phyloP scores from a whole-genome alignment of 495 filamentous ascomycete species.

The Neurospora sublineolata region DNA sequence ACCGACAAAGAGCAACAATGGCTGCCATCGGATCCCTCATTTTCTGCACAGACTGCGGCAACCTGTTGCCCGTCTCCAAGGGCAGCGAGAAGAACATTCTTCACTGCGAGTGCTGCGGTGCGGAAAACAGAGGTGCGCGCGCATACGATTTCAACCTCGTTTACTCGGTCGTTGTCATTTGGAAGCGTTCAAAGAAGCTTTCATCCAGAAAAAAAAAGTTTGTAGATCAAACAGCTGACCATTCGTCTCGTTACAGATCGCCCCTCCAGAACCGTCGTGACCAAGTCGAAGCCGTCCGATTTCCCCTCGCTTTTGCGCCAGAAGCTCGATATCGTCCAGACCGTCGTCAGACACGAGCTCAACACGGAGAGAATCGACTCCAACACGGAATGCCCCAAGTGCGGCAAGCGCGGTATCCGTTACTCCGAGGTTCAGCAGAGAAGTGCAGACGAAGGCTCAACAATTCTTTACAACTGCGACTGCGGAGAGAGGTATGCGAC shows the following conservation, averaged over 20 bases:
- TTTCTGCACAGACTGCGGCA: slow-evolving; percentile 90
- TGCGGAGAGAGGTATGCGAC: slow-evolving; percentile 71
- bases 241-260: slow-evolving; percentile 45
- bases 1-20: slow-evolving; percentile 38
- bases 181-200: background rate
- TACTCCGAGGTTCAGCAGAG: slow-evolving; percentile 78
- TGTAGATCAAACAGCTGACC: background rate
- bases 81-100: slow-evolving; percentile 64
- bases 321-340: slow-evolving; percentile 77
- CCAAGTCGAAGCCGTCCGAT: slow-evolving; percentile 67
- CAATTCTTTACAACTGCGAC: slow-evolving; percentile 76
- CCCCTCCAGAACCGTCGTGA: slow-evolving; percentile 67
- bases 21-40: slow-evolving; percentile 79
- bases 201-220: background rate
- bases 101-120: slow-evolving; percentile 73
- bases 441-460: slow-evolving; percentile 89
- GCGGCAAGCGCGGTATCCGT: slow-evolving; percentile 71
- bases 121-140: slow-evolving; percentile 63
- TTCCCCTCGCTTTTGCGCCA: slow-evolving; percentile 81
- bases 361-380: slow-evolving; percentile 63
- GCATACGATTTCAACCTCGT: slow-evolving; percentile 1
- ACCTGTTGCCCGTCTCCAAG: slow-evolving; percentile 70
- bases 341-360: slow-evolving; percentile 63
- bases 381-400: slow-evolving; percentile 62
- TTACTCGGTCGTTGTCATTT: background rate